Conservation (phyloP, 129 eudicot species). For the sunflower (Helianthus annuus) region DNA sequence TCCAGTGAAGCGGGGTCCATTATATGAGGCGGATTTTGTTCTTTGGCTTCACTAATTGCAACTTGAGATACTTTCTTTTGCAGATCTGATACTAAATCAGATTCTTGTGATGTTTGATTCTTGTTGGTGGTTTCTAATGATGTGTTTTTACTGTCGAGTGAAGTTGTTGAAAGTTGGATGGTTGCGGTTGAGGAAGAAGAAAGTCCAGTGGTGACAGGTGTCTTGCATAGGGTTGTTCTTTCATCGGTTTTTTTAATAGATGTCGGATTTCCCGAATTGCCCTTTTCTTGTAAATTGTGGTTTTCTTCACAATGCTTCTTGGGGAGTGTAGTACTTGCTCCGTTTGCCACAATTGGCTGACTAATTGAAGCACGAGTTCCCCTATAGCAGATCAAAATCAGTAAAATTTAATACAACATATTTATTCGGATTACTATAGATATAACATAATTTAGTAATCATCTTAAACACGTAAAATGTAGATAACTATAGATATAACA, state of each 20-base stretch:
- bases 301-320: conserved; percentile 49
- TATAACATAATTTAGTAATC: too few relatives aligned
- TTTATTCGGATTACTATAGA: neutral
- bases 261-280: conserved; percentile 35
- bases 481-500: too few relatives aligned
- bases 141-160: conserved; percentile 35
- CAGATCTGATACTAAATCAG: conserved; percentile 41
- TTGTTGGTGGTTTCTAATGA: conserved; percentile 32
- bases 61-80: conserved; percentile 32
- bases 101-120: conserved; percentile 38
- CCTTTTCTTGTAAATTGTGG: conserved; percentile 32
- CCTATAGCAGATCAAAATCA: conserved; percentile 44
- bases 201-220: conserved; percentile 20
- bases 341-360: conserved; percentile 43
- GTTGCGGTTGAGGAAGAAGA: conserved; percentile 25
- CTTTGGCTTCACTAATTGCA: conserved; percentile 45
- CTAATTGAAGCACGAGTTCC: conserved; percentile 63
- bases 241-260: conserved; percentile 36
- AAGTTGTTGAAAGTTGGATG: conserved; percentile 30
- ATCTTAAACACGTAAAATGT: too few relatives aligned
- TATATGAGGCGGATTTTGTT: conserved; percentile 52
- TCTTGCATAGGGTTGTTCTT: conserved; percentile 23
- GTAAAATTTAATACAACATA: neutral
- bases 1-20: conserved; percentile 48
- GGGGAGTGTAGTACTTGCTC: conserved; percentile 33